phyloP scores from a whole-genome alignment of 192 early-diverging fungal genomes.

The Linnemannia schmuckeri region DNA sequence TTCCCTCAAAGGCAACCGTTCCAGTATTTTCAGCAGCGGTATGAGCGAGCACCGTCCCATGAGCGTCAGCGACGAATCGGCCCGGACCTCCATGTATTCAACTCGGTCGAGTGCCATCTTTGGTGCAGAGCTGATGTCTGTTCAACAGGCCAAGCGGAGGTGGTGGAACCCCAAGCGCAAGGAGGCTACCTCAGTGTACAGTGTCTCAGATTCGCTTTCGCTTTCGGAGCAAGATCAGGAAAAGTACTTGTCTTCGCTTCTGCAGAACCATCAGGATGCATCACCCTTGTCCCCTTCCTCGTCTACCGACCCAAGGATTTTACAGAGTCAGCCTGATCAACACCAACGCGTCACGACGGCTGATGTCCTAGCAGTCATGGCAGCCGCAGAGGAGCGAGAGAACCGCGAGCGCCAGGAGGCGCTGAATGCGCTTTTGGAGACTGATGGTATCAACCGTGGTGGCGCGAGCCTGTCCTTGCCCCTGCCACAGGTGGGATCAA shows the following conservation, averaged over 20 bases:
- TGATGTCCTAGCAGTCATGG: not conserved
- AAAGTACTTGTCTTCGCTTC: slow-evolving; percentile 17
- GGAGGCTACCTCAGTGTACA: slow-evolving; percentile 34
- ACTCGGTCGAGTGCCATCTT: slow-evolving; percentile 21
- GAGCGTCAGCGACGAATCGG: slow-evolving; percentile 3
- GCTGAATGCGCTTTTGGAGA: slow-evolving; percentile 8
- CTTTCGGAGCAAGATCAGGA: slow-evolving; percentile 46
- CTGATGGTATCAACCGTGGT: not conserved
- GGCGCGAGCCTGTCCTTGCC: slow-evolving; percentile 11
- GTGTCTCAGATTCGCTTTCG: slow-evolving; percentile 1
- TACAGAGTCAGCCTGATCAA: not conserved
- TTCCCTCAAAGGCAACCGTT: slow-evolving; percentile 23
- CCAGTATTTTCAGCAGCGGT: slow-evolving; percentile 25
- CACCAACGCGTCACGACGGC: not conserved
- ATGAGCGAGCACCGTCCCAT: slow-evolving; percentile 1
- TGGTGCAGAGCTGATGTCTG: slow-evolving; percentile 14
- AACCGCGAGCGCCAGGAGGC: slow-evolving; percentile 2
- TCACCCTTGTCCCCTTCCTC: not conserved
- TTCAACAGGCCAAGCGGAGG: slow-evolving; percentile 44
- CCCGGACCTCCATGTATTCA: slow-evolving; percentile 26
- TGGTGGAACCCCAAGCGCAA: slow-evolving; percentile 53
- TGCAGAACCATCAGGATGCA: slow-evolving; percentile 9
- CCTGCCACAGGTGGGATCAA: not conserved
- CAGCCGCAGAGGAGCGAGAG: not conserved
- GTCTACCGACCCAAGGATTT: not conserved